A percentile compares a stretch with the other conserved stretches of the same genome.
Conservation (phyloP, 352 stramenopile species). For the Globisporangium camurandrum region DNA sequence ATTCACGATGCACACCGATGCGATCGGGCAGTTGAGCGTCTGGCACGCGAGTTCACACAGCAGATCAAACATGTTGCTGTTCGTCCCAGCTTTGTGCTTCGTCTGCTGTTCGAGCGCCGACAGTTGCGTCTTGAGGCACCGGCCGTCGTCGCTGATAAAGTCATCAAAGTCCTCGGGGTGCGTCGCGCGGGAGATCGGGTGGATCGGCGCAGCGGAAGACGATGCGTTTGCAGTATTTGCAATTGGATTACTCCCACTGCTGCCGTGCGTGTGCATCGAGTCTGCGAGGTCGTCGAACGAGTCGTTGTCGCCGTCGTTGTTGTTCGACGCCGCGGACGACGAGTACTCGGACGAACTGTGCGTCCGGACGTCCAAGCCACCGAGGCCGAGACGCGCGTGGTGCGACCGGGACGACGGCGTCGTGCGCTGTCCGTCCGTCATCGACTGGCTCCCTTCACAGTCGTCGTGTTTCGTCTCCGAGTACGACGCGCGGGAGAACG, state of each 20-base stretch:
- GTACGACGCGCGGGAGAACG: constrained; percentile 43
- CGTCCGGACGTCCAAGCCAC: constrained; percentile 11
- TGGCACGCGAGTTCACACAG: constrained; percentile 77
- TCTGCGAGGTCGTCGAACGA: constrained; percentile 19
- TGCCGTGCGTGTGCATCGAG: constrained; percentile 14
- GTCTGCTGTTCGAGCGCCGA: constrained; percentile 48
- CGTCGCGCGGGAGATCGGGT: constrained; percentile 20
- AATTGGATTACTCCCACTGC: constrained; percentile 1
- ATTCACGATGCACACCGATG: constrained; percentile 64
- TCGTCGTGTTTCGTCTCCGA: constrained; percentile 26
- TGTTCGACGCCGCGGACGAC: constrained; percentile 10
- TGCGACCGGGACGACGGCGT: not conserved
- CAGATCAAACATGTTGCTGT: constrained; percentile 76
- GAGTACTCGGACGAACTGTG: constrained; percentile 21
- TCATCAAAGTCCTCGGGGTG: constrained; percentile 44
- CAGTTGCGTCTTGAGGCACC: constrained; percentile 47
- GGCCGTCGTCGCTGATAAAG: constrained; percentile 53
- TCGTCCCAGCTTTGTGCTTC: constrained; percentile 22
- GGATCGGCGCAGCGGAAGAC: constrained; percentile 16
- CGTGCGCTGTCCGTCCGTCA: constrained; percentile 11
- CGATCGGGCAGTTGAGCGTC: constrained; percentile 74
- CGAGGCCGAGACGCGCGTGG: not conserved
- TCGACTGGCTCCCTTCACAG: constrained; percentile 18
- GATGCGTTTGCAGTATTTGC: not conserved
- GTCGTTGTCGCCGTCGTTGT: constrained; percentile 19